These are phyloP conservation scores for Colletotrichum sp. DNA, from an alignment of 2,329 filamentous ascomycete genomes.

Conservation along the genomic window DNA sequence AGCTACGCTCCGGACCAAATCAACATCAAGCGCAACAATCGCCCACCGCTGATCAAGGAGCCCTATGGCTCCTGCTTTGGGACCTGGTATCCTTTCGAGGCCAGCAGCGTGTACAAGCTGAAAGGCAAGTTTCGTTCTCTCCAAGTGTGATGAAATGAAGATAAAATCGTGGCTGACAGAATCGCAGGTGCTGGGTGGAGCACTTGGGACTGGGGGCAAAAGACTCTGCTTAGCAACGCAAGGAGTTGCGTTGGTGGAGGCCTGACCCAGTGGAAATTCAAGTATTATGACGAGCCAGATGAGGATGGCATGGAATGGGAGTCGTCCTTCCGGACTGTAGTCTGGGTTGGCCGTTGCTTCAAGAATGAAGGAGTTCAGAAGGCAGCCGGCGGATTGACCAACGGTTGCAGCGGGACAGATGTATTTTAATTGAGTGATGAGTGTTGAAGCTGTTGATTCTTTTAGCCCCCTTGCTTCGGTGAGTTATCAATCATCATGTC, in stretches of 20 bases:
- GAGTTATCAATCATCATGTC: fast-evolving
- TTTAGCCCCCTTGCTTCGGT: background rate
- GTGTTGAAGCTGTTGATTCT: background rate
- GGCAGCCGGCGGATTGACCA: background rate
- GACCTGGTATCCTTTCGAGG: background rate
- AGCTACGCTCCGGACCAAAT: background rate
- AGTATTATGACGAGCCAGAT: background rate
- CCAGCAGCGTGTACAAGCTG: background rate
- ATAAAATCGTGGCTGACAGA: background rate
- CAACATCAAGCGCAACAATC: background rate
- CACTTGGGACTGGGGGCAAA: background rate
- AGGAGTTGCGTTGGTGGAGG: background rate
- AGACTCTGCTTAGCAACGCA: background rate
- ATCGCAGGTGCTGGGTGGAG: background rate
- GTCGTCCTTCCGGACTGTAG: background rate
- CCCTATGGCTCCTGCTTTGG: background rate
- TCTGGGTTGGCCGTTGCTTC: background rate
- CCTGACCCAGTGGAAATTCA: background rate
- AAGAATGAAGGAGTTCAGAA: background rate
- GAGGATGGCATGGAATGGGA: background rate
- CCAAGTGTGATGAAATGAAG: background rate
- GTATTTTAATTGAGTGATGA: background rate
- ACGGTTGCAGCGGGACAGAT: background rate
- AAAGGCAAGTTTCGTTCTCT: background rate
- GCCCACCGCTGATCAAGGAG: background rate